Conservation (phyloP, 2,329 filamentous ascomycete species). For the Zymoseptoria pseudotritici region DNA sequence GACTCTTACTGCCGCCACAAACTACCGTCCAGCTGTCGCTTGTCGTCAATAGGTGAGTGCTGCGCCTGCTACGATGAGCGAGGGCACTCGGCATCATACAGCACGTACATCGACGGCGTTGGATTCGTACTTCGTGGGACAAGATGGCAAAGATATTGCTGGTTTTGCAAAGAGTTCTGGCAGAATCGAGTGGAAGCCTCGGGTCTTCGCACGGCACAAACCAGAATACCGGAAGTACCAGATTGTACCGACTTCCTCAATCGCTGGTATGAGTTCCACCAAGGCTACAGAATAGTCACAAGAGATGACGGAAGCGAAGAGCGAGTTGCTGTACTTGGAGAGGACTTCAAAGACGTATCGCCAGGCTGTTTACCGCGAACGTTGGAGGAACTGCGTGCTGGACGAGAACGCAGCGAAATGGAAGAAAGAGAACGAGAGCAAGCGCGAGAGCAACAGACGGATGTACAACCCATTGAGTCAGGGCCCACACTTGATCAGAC, state of each 20-base stretch:
- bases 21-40: constrained; percentile 25
- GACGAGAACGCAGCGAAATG: constrained; percentile 23
- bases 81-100: constrained; percentile 37
- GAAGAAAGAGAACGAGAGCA: constrained; percentile 16
- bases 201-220: constrained; percentile 37
- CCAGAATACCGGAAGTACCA: constrained; percentile 40
- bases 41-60: constrained; percentile 25
- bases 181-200: constrained; percentile 37
- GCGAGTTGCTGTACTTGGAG: constrained; percentile 40
- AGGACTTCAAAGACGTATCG: constrained; percentile 40
- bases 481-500: constrained; percentile 28
- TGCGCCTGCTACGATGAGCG: constrained; percentile 29
- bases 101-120: constrained; percentile 44
- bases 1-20: constrained; percentile 27
- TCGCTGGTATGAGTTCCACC: constrained; percentile 44
- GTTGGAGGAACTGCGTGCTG: constrained; percentile 37
- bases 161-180: constrained; percentile 48
- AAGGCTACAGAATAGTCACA: constrained; percentile 37
- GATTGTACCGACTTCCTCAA: constrained; percentile 41
- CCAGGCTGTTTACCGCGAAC: constrained; percentile 42
- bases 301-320: constrained; percentile 38
- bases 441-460: constrained; percentile 6
- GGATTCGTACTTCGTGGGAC: constrained; percentile 43
- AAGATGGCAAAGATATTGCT: constrained; percentile 46
- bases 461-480: constrained; percentile 3